Evolutionary conservation across 768 basidiomycete species (phyloP).

Genomic region (Cystofilobasidium ferigula): DNA sequence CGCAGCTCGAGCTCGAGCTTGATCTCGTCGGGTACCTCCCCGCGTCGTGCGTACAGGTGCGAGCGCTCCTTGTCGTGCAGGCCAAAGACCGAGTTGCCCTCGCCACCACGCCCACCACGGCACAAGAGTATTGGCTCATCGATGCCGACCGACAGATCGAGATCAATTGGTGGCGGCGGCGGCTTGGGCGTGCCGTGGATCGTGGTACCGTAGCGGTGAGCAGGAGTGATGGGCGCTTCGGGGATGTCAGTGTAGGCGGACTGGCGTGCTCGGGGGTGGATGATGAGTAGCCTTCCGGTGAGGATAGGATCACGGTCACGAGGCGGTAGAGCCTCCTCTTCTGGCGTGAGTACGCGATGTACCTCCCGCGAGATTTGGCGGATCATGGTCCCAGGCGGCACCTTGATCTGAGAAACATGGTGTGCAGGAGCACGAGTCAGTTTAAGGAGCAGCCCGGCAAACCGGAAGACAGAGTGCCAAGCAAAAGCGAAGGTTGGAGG

Average conservation of each 20-base stretch:
- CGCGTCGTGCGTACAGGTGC: slow-evolving; percentile 44
- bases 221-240: slow-evolving; percentile 14
- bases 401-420: slow-evolving; percentile 20
- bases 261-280: not conserved
- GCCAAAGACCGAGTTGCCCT: slow-evolving; percentile 22
- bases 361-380: slow-evolving; percentile 26
- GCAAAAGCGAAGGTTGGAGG: too few species aligned
- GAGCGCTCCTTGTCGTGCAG: slow-evolving; percentile 10
- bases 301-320: slow-evolving; percentile 12
- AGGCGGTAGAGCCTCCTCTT: slow-evolving; percentile 4
- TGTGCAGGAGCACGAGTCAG: not conserved
- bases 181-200: slow-evolving; percentile 23
- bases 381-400: slow-evolving; percentile 23
- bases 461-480: not conserved
- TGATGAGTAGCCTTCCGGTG: slow-evolving; percentile 4
- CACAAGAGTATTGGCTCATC: slow-evolving; percentile 11
- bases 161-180: slow-evolving; percentile 24
- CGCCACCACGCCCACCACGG: slow-evolving; percentile 22
- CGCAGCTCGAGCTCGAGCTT: slow-evolving; percentile 86
- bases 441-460: not conserved
- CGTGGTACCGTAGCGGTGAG: slow-evolving; percentile 23
- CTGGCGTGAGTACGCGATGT: slow-evolving; percentile 9
- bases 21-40: slow-evolving; percentile 55
- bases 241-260: not conserved
- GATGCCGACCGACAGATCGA: slow-evolving; percentile 10